A percentile compares a stretch with the other conserved stretches of the same genome.
These are phyloP conservation scores for Stylosanthes scabra DNA, from an alignment of 331 rosid genomes.

Conservation along the genomic window DNA sequence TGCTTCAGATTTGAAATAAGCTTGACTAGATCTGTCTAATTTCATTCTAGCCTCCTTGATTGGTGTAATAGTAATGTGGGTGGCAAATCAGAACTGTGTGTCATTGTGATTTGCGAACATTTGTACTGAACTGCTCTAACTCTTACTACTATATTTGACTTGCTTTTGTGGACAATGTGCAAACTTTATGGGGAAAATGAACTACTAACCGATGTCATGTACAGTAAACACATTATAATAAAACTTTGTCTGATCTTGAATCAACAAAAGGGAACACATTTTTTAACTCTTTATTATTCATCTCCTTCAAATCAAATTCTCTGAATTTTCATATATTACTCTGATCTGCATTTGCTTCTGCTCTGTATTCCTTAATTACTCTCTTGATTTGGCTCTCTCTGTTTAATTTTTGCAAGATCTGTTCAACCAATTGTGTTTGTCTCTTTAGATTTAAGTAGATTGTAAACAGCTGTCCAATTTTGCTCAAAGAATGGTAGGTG, in stretches of 20 bases:
- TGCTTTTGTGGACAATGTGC: constrained; percentile 34
- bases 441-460: constrained; percentile 22
- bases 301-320: background rate
- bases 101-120: background rate
- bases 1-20: constrained; percentile 23
- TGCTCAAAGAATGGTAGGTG: constrained; percentile 5
- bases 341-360: constrained; percentile 38
- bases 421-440: constrained; percentile 27
- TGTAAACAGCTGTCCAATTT: constrained; percentile 12
- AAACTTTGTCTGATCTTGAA: constrained; percentile 31
- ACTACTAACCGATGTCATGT: background rate
- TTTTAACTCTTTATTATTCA: constrained; percentile 1
- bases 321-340: background rate
- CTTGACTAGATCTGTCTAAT: constrained; percentile 63
- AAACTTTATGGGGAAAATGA: constrained; percentile 37
- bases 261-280: constrained; percentile 17
- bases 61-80: constrained; percentile 4
- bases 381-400: background rate
- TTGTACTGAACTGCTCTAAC: constrained; percentile 32
- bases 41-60: constrained; percentile 29
- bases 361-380: constrained; percentile 7
- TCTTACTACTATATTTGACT: constrained; percentile 32
- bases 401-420: constrained; percentile 52
- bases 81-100: constrained; percentile 38
- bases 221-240: background rate